Conservation (phyloP, 1,139 yeast genomes). For the Pichia sp. region DNA sequence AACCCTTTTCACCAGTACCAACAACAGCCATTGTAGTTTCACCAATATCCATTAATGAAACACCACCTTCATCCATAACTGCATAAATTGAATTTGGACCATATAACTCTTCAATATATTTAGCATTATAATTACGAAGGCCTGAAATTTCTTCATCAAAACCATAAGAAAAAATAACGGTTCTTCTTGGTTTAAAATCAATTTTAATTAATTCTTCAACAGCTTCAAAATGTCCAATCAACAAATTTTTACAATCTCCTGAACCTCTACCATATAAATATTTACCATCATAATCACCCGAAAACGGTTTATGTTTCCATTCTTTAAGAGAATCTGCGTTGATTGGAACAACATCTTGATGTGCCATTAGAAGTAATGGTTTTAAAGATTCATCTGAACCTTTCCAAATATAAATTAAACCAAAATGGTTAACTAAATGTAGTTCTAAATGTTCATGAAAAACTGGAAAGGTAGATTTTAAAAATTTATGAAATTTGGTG, state of each 20-base stretch:
- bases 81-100: conserved; percentile 40
- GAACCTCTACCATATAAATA: conserved; percentile 42
- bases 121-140: conserved; percentile 27
- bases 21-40: conserved; percentile 38
- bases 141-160: conserved; percentile 46
- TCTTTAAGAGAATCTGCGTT: conserved; percentile 35
- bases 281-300: conserved; percentile 38
- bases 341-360: conserved; percentile 49
- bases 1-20: conserved; percentile 46
- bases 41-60: conserved; percentile 30
- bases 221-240: conserved; percentile 39
- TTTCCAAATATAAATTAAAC: conserved; percentile 60
- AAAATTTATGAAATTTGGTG: conserved; percentile 47
- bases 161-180: conserved; percentile 41
- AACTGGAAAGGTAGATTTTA: conserved; percentile 53
- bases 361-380: conserved; percentile 43
- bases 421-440: conserved; percentile 58
- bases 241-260: conserved; percentile 42
- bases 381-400: conserved; percentile 41
- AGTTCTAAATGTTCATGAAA: conserved; percentile 45
- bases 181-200: conserved; percentile 38
- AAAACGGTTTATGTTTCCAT: conserved; percentile 43
- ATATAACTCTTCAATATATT: conserved; percentile 32
- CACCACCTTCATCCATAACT: conserved; percentile 43
- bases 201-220: conserved; percentile 37